Evolutionary conservation across 768 basidiomycete species (phyloP).

Genomic region (Dictyophora rubrovolvata): DNA sequence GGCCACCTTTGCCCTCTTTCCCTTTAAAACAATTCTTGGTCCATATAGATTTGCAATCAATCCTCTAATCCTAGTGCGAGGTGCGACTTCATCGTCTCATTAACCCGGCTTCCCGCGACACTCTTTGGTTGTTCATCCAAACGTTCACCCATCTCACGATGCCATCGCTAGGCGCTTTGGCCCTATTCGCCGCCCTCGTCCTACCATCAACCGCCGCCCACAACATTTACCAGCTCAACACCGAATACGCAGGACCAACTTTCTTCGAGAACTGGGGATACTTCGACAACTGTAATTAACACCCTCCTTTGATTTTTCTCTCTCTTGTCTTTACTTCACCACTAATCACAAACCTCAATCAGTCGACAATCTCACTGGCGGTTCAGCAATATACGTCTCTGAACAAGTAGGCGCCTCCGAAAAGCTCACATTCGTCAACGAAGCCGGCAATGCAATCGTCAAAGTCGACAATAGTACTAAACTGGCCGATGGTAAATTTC

Average conservation of each 20-base stretch:
- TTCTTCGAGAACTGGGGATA: conserved; percentile 67
- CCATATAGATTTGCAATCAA: too few species aligned
- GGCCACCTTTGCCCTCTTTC: not conserved
- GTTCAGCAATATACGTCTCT: not conserved
- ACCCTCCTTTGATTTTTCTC: not conserved
- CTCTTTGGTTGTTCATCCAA: too few species aligned
- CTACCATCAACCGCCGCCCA: not conserved
- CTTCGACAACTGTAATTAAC: conserved; percentile 39
- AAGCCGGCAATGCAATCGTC: conserved; percentile 54
- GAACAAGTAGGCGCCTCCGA: conserved; percentile 17
- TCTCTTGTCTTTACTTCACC: not conserved
- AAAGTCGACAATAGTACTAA: conserved; percentile 62
- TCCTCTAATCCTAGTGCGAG: too few species aligned
- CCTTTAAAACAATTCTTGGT: too few species aligned
- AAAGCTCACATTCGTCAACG: conserved; percentile 49
- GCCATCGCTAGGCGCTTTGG: not conserved
- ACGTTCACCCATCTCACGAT: not conserved
- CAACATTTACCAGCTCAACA: conserved; percentile 36
- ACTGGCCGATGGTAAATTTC: conserved; percentile 37
- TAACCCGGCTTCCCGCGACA: too few species aligned
- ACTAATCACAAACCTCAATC: not conserved
- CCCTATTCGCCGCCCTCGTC: not conserved
- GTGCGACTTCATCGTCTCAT: too few species aligned
- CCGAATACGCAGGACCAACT: conserved; percentile 45
- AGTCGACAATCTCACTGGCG: not conserved